Evolutionary conservation across 2,329 filamentous ascomycete genomes (phyloP).

Genomic region (Pseudonectria buxi): DNA sequence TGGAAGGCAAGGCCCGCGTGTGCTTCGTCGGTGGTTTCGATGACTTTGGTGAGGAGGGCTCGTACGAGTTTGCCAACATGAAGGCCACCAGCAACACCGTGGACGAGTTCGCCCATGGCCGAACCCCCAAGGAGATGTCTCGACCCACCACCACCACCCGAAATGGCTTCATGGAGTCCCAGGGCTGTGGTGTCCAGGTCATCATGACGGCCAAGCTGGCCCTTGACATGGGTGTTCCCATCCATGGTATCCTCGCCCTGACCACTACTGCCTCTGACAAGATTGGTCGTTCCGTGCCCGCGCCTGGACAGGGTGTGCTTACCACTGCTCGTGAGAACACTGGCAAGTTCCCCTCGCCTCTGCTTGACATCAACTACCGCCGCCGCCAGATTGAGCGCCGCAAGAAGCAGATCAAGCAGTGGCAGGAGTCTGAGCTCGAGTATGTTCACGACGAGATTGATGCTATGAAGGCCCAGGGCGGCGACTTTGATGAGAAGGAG

Average conservation of each 20-base stretch:
- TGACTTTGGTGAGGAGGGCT: conserved; percentile 98
- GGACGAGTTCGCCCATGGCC: conserved; percentile 90
- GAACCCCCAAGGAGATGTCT: conserved; percentile 96
- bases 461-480: conserved; percentile 76
- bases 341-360: conserved; percentile 87
- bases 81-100: conserved; percentile 98
- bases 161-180: conserved; percentile 98
- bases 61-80: conserved; percentile 99
- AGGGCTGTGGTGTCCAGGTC: conserved; percentile 95
- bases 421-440: conserved; percentile 91
- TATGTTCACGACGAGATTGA: conserved; percentile 89
- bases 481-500: conserved; percentile 71
- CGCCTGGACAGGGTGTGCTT: conserved; percentile 92
- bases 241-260: conserved; percentile 88
- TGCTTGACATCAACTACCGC: conserved; percentile 96
- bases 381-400: conserved; percentile 90
- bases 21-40: conserved; percentile 98
- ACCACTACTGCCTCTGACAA: conserved; percentile 97
- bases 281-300: conserved; percentile 95
- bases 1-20: conserved; percentile 94
- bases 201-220: conserved; percentile 97
- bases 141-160: conserved; percentile 93
- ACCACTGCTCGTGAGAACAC: conserved; percentile 88
- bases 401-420: conserved; percentile 89
- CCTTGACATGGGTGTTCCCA: conserved; percentile 96